Evolutionary conservation across 2,329 filamentous ascomycete species (phyloP), one percentile per base, ranked within the genome.

Genomic region (Beauveria bassiana): DNA sequence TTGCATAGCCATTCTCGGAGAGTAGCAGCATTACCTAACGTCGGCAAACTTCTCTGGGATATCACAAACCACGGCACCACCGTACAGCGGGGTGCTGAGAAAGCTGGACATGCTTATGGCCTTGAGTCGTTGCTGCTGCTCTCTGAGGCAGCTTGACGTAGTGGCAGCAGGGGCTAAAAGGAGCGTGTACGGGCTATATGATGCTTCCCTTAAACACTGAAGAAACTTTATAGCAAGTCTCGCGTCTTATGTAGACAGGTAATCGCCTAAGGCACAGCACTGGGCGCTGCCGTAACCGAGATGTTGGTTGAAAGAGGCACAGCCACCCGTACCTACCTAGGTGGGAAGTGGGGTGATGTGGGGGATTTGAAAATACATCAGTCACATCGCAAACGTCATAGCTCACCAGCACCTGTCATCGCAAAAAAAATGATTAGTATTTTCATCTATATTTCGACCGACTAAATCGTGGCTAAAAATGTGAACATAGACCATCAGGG

Each of bases 21-120:
- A 34, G 3, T 24, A 47, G 34, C 59, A 31, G 53, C 61, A 74
- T 65, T 77, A 90, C 89, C 87, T 91, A 62, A 90, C 87, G 69
- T 93, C 89, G 67, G 83, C 83, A 72, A 90, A 91, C 65, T 80
- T 81, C 57, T 78, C 73, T 16, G 89, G 89, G 16, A 92, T 77
- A 64, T 91, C 87, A 68, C 81, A 84, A 66, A 81, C 79, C 65
- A 92, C 83, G 64, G 89, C 88, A 71, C 88, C 88, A 71, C 89
- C 89, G 71, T 86, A 93, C 52, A 93, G 84, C 60, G 82, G 77
- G 53, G 81, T 86, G 67, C 70, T 78, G 64, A 77, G 77, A 74
- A 82, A 91, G 31, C 75, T 72, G 66, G 83, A 74, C 80, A 82
- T 85, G 61, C 55, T 73, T 63, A 24, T 31, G 50, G 5, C 28